Evolutionary conservation across 2,329 filamentous ascomycete species (phyloP).

Genomic region (Aspergillus fijiensis): DNA sequence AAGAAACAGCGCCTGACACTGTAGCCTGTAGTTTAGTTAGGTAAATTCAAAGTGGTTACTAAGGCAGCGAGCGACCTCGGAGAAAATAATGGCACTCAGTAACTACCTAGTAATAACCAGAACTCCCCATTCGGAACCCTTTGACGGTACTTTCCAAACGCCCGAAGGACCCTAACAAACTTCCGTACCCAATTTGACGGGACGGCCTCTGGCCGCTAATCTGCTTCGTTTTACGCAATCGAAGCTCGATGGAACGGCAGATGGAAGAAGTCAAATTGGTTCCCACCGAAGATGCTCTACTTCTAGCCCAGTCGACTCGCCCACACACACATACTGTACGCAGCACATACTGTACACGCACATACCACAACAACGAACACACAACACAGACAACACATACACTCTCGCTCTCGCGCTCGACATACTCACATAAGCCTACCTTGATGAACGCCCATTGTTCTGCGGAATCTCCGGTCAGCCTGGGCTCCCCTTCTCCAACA

Average conservation of each 20-base stretch:
- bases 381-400: no score
- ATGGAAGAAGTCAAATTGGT: slow-evolving; percentile 28
- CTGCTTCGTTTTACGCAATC: slow-evolving; percentile 20
- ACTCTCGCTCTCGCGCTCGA: no score
- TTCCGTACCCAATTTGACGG: slow-evolving; percentile 19
- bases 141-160: not conserved
- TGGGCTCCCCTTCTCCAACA: not conserved
- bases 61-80: not conserved
- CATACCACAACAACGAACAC: no score
- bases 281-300: slow-evolving; percentile 10
- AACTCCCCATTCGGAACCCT: not conserved
- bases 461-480: not conserved
- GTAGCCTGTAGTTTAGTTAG: no score
- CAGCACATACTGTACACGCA: no score
- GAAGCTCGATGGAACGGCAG: slow-evolving; percentile 25
- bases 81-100: no score
- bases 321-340: not conserved
- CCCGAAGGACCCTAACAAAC: slow-evolving; percentile 7
- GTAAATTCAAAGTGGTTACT: not conserved
- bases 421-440: no score
- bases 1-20: not conserved
- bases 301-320: not conserved
- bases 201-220: slow-evolving; percentile 16
- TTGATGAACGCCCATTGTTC: not conserved
- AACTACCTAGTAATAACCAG: not conserved